Evolutionary conservation across 495 filamentous ascomycete species (phyloP).

Genomic region (Aspergillus heteromorphus): DNA sequence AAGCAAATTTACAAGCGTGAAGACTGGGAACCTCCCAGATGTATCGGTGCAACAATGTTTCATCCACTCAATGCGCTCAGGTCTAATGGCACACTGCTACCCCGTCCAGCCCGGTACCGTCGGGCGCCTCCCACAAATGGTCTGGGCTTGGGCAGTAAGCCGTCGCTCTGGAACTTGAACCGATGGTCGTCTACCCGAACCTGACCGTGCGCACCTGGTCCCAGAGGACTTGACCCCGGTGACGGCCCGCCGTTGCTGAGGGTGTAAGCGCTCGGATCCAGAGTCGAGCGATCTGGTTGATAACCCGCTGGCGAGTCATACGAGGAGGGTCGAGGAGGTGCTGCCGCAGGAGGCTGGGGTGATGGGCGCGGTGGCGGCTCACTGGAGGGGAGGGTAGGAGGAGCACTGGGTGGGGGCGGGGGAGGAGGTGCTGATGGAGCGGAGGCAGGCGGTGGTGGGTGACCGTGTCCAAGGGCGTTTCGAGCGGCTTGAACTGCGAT

Average conservation of each 20-base stretch:
- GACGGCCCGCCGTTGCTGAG: constrained; percentile 53
- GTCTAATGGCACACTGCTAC: constrained; percentile 91
- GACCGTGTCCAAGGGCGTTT: constrained; percentile 38
- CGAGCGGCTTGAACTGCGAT: constrained; percentile 45
- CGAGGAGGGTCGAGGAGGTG: constrained; percentile 48
- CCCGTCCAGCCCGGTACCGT: constrained; percentile 83
- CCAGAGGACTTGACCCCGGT: constrained; percentile 23
- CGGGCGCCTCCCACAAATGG: constrained; percentile 66
- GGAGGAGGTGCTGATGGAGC: constrained; percentile 44
- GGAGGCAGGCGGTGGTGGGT: constrained; percentile 49
- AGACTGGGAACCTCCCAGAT: not conserved
- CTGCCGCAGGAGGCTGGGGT: not conserved
- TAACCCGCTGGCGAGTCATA: constrained; percentile 39
- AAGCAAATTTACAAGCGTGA: not conserved
- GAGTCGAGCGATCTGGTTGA: constrained; percentile 48
- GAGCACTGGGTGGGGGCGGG: constrained; percentile 42
- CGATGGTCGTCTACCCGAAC: constrained; percentile 68
- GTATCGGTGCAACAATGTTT: constrained; percentile 13
- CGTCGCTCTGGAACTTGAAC: constrained; percentile 84
- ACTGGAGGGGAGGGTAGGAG: constrained; percentile 42
- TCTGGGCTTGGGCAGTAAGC: constrained; percentile 76
- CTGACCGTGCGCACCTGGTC: constrained; percentile 35
- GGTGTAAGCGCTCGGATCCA: constrained; percentile 75
- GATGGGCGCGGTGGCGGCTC: constrained; percentile 43
- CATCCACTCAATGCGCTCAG: constrained; percentile 46